These are phyloP conservation scores for Euphrasia confusa DNA, from an alignment of 257 asterid genomes.

Conservation along the genomic window DNA sequence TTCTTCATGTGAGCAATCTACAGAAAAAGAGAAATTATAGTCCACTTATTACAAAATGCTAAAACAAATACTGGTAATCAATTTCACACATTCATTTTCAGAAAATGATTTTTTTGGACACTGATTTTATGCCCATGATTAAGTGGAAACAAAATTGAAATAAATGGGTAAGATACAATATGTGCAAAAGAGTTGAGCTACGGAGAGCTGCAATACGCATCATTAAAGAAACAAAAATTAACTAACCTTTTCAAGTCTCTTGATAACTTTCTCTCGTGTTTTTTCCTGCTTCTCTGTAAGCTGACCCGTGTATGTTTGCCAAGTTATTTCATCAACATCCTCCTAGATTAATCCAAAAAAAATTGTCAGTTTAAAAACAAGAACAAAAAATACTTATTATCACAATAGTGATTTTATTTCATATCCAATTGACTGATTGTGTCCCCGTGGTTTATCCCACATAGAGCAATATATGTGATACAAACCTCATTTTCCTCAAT, in stretches of 20 bases:
- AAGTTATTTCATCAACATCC: conserved; percentile 70
- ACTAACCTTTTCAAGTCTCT: conserved; percentile 76
- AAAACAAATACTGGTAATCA: neutral
- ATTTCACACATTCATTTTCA: neutral
- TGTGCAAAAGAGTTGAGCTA: neutral
- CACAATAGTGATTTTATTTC: neutral
- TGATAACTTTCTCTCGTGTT: conserved; percentile 77
- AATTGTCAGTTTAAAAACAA: neutral
- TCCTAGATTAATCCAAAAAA: conserved; percentile 35
- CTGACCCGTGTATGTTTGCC: conserved; percentile 85
- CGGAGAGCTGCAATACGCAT: conserved; percentile 2
- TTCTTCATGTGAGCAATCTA: conserved; percentile 98
- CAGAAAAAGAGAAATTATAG: conserved; percentile 14
- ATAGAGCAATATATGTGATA: conserved; percentile 14
- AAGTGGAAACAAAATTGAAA: neutral
- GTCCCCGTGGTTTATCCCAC: neutral
- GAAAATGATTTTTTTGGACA: neutral
- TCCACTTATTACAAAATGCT: neutral
- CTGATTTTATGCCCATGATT: conserved; percentile 3
- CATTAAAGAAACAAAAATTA: conserved; percentile 13
- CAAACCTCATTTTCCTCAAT: conserved; percentile 87
- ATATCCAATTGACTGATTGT: neutral
- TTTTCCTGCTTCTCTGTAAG: conserved; percentile 86
- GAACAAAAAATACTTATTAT: neutral
- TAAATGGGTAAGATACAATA: conserved; percentile 5